Evolutionary conservation across 805 yeast species (phyloP), one percentile per base, ranked within the genome.

Genomic region (Candida argentea): DNA sequence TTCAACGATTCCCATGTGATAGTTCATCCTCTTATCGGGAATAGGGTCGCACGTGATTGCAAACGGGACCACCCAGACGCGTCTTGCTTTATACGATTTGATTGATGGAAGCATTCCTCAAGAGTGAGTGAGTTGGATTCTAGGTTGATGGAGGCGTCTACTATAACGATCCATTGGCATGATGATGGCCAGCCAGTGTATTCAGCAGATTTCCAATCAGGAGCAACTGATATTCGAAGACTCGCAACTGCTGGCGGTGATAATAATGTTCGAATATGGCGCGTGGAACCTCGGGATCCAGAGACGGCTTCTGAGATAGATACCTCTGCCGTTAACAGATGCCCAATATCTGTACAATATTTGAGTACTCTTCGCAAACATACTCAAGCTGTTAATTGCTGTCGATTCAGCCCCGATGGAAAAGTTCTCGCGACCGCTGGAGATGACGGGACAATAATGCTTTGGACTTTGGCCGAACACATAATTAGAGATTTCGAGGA

Each of bases 241-340:
- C 55, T 89, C 20, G 89, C 78, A 3, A 89, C 97, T 0, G 94
- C 85, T 0, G 97, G 97, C 14, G 96, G 96, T 23, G 98, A 91
- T 52, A 82, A 80, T 48, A 82, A 83, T 41, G 79, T 85, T n/a
- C 64, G 96, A 28, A 54, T 73, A 16, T 66, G 80, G 74, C 39
- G 37, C 24, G 22, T 44, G 14, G 33, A 33, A 23, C 18, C 32
- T 19, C 23, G 34, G 26, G 10, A 19, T 19, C 16, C 17, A 19
- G 23, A 22, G 29, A 14, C 25, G 15, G 18, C 19, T 11, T 11
- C 24, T 14, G 24, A 8, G 22, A 8, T 6, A 12, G 14, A 13
- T 11, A 14, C n/a, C n/a, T n/a, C n/a, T n/a, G n/a, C n/a, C n/a
- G n/a, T n/a, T 13, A 24, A 18, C 20, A 18, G 20, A 18, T 8